Percentiles rank a stretch among this genome's conserved stretches.
Evolutionary conservation across 2,329 filamentous ascomycete genomes (phyloP).

Genomic region (Xylariaceae sp.): DNA sequence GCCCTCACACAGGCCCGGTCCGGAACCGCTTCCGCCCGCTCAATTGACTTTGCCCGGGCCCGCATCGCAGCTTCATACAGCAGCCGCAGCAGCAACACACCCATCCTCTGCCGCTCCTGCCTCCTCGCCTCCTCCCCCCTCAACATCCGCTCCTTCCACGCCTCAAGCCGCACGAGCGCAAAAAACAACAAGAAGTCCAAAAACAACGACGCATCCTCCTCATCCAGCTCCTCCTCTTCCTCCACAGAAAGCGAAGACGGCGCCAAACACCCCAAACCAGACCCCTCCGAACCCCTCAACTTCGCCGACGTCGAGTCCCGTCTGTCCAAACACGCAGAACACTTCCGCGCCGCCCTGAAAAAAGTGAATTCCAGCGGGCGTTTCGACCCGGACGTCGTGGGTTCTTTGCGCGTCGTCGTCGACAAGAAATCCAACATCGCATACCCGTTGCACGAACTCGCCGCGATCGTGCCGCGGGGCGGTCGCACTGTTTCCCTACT

Average conservation of each 20-base stretch:
- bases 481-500: slow-evolving; percentile 36
- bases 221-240: background rate
- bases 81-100: background rate
- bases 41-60: slow-evolving; percentile 23
- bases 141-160: slow-evolving; percentile 9
- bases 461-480: slow-evolving; percentile 47
- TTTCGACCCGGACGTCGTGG: slow-evolving; percentile 48
- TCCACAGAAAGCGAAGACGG: slow-evolving; percentile 9
- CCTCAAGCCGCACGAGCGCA: background rate
- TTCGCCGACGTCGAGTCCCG: slow-evolving; percentile 45
- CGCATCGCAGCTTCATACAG: slow-evolving; percentile 9
- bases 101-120: background rate
- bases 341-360: slow-evolving; percentile 39
- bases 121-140: background rate
- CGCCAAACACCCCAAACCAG: slow-evolving; percentile 30
- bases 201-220: background rate
- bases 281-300: slow-evolving; percentile 43
- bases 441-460: slow-evolving; percentile 51
- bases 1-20: slow-evolving; percentile 16
- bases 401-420: slow-evolving; percentile 39
- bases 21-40: slow-evolving; percentile 14
- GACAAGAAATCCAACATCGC: slow-evolving; percentile 29
- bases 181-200: slow-evolving; percentile 15
- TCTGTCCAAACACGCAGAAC: slow-evolving; percentile 37
- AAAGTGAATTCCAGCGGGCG: slow-evolving; percentile 44